Evolutionary conservation across 1,139 yeast genomes (phyloP).

Genomic region (Yamadazyma triangularis): DNA sequence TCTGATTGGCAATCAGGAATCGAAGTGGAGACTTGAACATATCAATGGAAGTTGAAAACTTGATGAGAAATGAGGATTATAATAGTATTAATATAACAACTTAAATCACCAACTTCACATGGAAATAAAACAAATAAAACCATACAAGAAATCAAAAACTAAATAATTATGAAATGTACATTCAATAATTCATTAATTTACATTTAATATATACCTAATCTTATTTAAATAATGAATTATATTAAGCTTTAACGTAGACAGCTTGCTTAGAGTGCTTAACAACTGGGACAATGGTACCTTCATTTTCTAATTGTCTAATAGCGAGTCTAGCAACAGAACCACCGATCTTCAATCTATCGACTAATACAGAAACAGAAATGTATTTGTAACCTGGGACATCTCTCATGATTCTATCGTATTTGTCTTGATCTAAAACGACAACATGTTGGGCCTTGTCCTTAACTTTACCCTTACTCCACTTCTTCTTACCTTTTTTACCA

Average conservation of each 20-base stretch:
- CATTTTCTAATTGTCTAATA: conserved; percentile 89
- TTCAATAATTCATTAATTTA: too few relatives aligned
- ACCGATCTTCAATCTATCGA: conserved; percentile 98
- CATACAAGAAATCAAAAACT: too few relatives aligned
- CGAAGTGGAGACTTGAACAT: conserved; percentile 2
- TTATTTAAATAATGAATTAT: conserved; percentile 12
- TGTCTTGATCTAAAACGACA: conserved; percentile 95
- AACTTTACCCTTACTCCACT: conserved; percentile 99
- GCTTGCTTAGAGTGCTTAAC: conserved; percentile 95
- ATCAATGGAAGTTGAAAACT: background rate
- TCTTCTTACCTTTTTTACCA: conserved; percentile 99
- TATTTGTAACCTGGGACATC: conserved; percentile 99
- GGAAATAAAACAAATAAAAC: too few relatives aligned
- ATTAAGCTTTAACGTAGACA: conserved; percentile 84
- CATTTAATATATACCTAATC: background rate
- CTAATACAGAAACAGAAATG: conserved; percentile 96
- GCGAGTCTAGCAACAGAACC: conserved; percentile 99
- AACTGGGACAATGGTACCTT: conserved; percentile 94
- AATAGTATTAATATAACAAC: too few relatives aligned
- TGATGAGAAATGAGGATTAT: too few relatives aligned
- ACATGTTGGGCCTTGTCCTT: conserved; percentile 99
- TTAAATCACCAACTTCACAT: too few relatives aligned
- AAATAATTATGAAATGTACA: too few relatives aligned
- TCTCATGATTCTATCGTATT: conserved; percentile 98
- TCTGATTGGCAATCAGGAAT: too few relatives aligned